Evolutionary conservation across 345 rosid genomes (phyloP), one percentile per base, ranked within the genome.

Genomic region (Syzygium jambos): DNA sequence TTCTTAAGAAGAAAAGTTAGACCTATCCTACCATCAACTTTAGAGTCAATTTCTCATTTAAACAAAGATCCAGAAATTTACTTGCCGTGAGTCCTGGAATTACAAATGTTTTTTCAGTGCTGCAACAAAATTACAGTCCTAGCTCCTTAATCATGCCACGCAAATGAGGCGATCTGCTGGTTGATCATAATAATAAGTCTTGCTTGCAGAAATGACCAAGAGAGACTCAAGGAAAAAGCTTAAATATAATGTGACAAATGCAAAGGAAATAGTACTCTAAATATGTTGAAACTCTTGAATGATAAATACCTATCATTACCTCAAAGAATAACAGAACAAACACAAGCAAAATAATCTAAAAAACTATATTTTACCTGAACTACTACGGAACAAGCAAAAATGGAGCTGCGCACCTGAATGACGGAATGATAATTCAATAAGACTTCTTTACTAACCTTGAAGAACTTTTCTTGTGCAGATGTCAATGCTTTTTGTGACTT

Each of bases 381-480:
- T 19, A 22, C 82, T 73, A 19, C 27, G 19, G 25, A 73, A 73
- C 27, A 73, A 10, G 49, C 82, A 38, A 9, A 38, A 73, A 73
- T 73, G 82, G 49, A 0, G 49, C 49, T 38, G 49, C 21, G 82
- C 82, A 73, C 82, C 27, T 38, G 84, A 30, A 38, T 22, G 43
- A 46, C 59, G 51, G 46, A 87, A 21, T 54, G 63, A 57, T 57
- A 57, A 57, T 23, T 57, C 63, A 23, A 25, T 10, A 73, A 38
- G 27, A 38, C 82, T 73, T 73, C 27, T 10, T 73, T 38, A 86
- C 91, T 91, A 86, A 96, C 99, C 99, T 95, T 93, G 15, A 90
- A 85, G 88, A 93, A 94, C 90, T 94, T 97, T 80, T 90, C 94
- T 83, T 94, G 96, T 49, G 99, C 99, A 55, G 99, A 95, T 87